Evolutionary conservation across 805 yeast species (phyloP).

Genomic region (Danielozyma ontarioensis): DNA sequence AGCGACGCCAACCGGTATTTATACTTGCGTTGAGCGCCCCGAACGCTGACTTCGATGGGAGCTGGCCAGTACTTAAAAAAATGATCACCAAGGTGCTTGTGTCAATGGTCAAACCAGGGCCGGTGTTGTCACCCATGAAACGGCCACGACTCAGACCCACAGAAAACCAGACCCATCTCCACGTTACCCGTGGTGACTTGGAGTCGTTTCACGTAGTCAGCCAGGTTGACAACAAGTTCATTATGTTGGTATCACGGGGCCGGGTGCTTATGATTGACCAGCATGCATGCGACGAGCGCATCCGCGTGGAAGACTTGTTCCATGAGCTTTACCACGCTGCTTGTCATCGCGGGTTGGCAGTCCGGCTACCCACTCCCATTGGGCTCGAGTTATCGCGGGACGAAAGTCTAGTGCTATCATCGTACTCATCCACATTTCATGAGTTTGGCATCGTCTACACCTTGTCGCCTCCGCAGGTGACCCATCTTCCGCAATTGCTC

Average conservation of each 20-base stretch:
- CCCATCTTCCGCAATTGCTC: no score
- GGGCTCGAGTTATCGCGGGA: slow-evolving; percentile 11
- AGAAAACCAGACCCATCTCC: no score
- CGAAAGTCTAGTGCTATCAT: slow-evolving; percentile 27
- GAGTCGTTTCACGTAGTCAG: no score
- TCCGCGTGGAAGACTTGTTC: slow-evolving; percentile 51
- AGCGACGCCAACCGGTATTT: no score
- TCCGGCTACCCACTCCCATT: slow-evolving; percentile 8
- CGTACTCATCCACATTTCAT: slow-evolving; percentile 20
- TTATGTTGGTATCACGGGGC: slow-evolving; percentile 31
- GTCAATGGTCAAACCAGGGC: no score
- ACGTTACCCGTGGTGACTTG: no score
- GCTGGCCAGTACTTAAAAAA: no score
- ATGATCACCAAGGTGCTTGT: no score
- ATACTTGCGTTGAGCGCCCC: no score
- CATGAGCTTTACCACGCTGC: slow-evolving; percentile 27
- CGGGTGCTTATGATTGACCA: slow-evolving; percentile 56
- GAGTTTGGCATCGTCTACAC: slow-evolving; percentile 42
- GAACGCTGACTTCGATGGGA: no score
- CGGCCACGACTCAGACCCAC: no score
- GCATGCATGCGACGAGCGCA: slow-evolving; percentile 81
- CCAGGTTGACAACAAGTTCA: slow-evolving; percentile 64
- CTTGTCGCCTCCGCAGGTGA: slow-evolving; percentile 1
- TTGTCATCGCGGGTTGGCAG: slow-evolving; percentile 9
- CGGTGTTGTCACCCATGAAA: no score